phyloP scores from a whole-genome alignment of 768 basidiomycete genomes.

The Symmetrospora coprosmae region DNA sequence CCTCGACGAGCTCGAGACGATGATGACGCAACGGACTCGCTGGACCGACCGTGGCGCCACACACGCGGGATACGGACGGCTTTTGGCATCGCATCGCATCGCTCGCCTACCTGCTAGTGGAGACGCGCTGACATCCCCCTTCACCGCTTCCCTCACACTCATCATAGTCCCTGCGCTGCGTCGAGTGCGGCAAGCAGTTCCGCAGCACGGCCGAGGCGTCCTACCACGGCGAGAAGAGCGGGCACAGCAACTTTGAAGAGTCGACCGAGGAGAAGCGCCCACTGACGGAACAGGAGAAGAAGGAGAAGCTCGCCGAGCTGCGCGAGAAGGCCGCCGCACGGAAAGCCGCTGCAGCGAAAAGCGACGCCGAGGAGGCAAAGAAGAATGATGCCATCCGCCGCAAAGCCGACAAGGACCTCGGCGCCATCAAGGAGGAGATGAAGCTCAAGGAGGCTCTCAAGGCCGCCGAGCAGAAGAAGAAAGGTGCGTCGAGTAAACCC shows the following conservation, averaged over 20 bases:
- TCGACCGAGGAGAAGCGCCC: conserved; percentile 94
- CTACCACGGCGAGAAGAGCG: conserved; percentile 51
- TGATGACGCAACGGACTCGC: not conserved
- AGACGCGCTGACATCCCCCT: too few species aligned
- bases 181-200: conserved; percentile 28
- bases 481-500: conserved; percentile 56
- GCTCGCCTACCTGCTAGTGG: too few species aligned
- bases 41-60: too few species aligned
- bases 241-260: conserved; percentile 91
- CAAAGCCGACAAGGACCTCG: conserved; percentile 72
- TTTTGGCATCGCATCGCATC: too few species aligned
- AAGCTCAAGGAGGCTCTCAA: conserved; percentile 45
- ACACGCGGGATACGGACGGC: too few species aligned
- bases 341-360: conserved; percentile 53
- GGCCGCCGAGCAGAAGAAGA: conserved; percentile 64
- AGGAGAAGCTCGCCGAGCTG: conserved; percentile 57
- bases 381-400: conserved; percentile 65
- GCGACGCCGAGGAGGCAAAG: conserved; percentile 49
- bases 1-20: not conserved
- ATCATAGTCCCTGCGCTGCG: conserved; percentile 29
- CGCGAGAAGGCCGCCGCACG: conserved; percentile 66
- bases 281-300: conserved; percentile 85
- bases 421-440: conserved; percentile 60
- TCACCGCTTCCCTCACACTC: not conserved
- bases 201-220: not conserved